A percentile compares a stretch with the other conserved stretches of the same genome.
These are phyloP conservation scores for Henckelia pumila DNA, from an alignment of 257 asterid species.

Conservation along the genomic window DNA sequence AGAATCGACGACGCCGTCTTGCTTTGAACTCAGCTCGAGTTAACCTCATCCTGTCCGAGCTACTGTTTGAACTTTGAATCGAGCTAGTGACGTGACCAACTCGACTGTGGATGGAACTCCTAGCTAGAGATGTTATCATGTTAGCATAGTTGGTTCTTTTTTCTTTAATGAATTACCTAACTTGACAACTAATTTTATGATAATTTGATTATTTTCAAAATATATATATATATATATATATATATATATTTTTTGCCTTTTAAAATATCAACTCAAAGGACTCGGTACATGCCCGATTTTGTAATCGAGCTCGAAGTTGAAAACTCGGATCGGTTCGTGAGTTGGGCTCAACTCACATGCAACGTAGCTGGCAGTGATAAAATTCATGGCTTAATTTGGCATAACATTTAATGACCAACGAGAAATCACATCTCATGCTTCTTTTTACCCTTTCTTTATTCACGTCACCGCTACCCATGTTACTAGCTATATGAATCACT, in stretches of 20 bases:
- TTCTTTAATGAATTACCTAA: not conserved
- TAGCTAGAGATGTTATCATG: no score
- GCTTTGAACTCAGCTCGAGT: no score
- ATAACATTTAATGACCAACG: slow-evolving; percentile 21
- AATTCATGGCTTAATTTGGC: slow-evolving; percentile 24
- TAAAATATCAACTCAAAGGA: not conserved
- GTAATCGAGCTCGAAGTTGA: not conserved
- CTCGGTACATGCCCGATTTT: not conserved
- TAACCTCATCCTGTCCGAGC: no score
- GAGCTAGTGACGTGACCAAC: no score
- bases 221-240: no score
- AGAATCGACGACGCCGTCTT: no score
- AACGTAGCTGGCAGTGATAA: not conserved
- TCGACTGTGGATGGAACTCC: no score
- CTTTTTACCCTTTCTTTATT: slow-evolving; percentile 21
- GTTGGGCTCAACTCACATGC: not conserved
- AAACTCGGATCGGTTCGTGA: not conserved
- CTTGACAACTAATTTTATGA: not conserved
- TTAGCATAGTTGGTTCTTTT: no score
- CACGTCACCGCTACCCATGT: slow-evolving; percentile 22
- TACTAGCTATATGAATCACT: slow-evolving; percentile 5
- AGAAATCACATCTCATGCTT: slow-evolving; percentile 27
- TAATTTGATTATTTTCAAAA: no score
- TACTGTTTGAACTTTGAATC: no score
- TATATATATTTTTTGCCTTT: no score